These are phyloP conservation scores for Nakaseomyces uthaithaninus DNA, from an alignment of 1,139 yeast species.

Conservation along the genomic window DNA sequence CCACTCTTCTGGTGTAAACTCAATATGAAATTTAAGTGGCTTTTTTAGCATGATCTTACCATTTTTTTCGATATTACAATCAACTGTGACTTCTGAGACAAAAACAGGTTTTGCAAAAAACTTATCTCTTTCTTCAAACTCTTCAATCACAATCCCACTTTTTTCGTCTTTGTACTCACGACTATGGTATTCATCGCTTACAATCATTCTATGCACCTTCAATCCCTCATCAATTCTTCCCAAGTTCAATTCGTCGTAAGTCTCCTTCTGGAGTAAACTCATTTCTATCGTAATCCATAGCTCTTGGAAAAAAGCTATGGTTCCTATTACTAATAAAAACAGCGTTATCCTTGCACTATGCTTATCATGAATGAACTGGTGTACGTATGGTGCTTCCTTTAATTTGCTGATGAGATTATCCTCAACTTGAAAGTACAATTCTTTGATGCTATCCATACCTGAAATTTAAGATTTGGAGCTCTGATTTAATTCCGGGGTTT, in stretches of 20 bases:
- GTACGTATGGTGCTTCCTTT: slow-evolving; percentile 20
- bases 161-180: slow-evolving; percentile 29
- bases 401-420: slow-evolving; percentile 15
- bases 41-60: slow-evolving; percentile 25
- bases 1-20: slow-evolving; percentile 74
- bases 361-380: slow-evolving; percentile 26
- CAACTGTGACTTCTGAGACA: slow-evolving; percentile 63
- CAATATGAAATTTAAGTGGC: slow-evolving; percentile 57
- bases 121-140: slow-evolving; percentile 52
- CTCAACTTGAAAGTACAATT: slow-evolving; percentile 21
- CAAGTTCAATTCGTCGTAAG: slow-evolving; percentile 28
- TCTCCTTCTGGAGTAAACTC: slow-evolving; percentile 29
- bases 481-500: no score
- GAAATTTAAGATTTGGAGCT: no score
- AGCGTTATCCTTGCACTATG: slow-evolving; percentile 32
- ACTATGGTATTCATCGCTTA: slow-evolving; percentile 31
- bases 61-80: slow-evolving; percentile 37
- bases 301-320: slow-evolving; percentile 30
- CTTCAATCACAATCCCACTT: slow-evolving; percentile 31
- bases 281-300: slow-evolving; percentile 30
- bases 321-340: slow-evolving; percentile 27
- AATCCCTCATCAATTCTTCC: slow-evolving; percentile 28
- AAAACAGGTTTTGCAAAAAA: slow-evolving; percentile 66
- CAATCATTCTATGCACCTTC: slow-evolving; percentile 25
- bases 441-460: background rate